A percentile compares a stretch with the other conserved stretches of the same genome.
These are phyloP conservation scores for Pulicaria dysenterica DNA, from an alignment of 129 eudicot species.

Conservation along the genomic window DNA sequence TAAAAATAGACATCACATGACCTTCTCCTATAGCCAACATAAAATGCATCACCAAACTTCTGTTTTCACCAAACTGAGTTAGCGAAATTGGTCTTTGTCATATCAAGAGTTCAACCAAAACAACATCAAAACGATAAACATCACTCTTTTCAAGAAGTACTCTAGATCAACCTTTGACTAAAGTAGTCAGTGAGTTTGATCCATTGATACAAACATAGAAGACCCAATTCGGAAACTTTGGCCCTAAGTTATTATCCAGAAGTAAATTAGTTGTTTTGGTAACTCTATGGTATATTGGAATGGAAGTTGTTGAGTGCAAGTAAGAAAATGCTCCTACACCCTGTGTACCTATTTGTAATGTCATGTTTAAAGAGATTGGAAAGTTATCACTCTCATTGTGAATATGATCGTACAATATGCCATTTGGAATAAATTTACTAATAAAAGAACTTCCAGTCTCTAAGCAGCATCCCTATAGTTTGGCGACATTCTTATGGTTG, in stretches of 20 bases:
- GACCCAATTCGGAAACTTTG: slow-evolving; percentile 37
- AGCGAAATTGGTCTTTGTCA: slow-evolving; percentile 23
- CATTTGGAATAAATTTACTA: slow-evolving; percentile 44
- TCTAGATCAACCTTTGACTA: slow-evolving; percentile 38
- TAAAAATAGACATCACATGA: slow-evolving; percentile 19
- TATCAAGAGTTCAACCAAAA: slow-evolving; percentile 27
- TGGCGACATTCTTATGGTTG: slow-evolving; percentile 39
- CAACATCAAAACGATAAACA: slow-evolving; percentile 38
- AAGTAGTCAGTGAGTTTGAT: slow-evolving; percentile 39
- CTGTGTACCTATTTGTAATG: slow-evolving; percentile 30
- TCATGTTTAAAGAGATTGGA: slow-evolving; percentile 31
- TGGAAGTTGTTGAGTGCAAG: slow-evolving; percentile 29
- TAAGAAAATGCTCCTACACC: slow-evolving; percentile 32
- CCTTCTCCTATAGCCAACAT: slow-evolving; percentile 24
- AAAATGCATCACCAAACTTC: slow-evolving; percentile 22
- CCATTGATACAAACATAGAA: slow-evolving; percentile 26
- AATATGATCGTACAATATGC: slow-evolving; percentile 33
- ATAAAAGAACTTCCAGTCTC: slow-evolving; percentile 35
- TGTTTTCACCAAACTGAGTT: slow-evolving; percentile 28
- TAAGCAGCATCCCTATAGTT: slow-evolving; percentile 39
- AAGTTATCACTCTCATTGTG: slow-evolving; percentile 9
- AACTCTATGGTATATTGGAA: slow-evolving; percentile 39
- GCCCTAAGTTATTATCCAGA: background rate
- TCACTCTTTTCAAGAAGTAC: slow-evolving; percentile 37
- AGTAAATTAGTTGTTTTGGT: slow-evolving; percentile 33